phyloP scores from a whole-genome alignment of 176 grass and related monocot species.

The Oryza officinalis region DNA sequence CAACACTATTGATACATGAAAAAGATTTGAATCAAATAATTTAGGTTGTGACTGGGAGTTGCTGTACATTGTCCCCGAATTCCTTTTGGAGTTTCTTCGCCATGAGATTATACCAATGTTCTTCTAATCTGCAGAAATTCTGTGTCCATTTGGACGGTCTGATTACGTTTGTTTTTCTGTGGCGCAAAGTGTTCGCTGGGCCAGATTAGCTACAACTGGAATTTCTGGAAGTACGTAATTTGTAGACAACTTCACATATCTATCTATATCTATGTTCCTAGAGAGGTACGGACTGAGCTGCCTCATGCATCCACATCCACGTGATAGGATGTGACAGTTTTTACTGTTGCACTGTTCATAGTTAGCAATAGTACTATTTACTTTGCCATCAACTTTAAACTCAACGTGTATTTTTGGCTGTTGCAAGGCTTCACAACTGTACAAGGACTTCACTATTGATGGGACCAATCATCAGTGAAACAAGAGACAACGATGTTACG shows the following conservation, averaged over 20 bases:
- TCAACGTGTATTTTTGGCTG: too few relatives aligned
- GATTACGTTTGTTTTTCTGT: not conserved
- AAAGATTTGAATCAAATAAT: constrained; percentile 22
- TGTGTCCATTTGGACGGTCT: not conserved
- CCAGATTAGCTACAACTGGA: not conserved
- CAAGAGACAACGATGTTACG: too few relatives aligned
- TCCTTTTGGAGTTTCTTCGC: not conserved
- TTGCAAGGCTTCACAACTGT: too few relatives aligned
- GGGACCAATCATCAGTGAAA: too few relatives aligned
- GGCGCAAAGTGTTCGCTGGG: not conserved
- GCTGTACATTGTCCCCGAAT: not conserved
- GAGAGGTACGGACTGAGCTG: too few relatives aligned
- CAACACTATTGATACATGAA: constrained; percentile 39
- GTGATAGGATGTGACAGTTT: too few relatives aligned
- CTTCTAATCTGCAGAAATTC: not conserved
- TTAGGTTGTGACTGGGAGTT: not conserved
- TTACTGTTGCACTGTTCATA: too few relatives aligned
- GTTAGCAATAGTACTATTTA: too few relatives aligned
- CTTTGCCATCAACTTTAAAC: too few relatives aligned
- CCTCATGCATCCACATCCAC: too few relatives aligned
- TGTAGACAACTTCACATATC: not conserved
- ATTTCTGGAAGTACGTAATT: not conserved
- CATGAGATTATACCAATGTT: not conserved
- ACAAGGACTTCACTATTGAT: too few relatives aligned
- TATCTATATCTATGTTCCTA: too few relatives aligned